Evolutionary conservation across 768 basidiomycete species (phyloP).

Genomic region (Kwoniella sp.): DNA sequence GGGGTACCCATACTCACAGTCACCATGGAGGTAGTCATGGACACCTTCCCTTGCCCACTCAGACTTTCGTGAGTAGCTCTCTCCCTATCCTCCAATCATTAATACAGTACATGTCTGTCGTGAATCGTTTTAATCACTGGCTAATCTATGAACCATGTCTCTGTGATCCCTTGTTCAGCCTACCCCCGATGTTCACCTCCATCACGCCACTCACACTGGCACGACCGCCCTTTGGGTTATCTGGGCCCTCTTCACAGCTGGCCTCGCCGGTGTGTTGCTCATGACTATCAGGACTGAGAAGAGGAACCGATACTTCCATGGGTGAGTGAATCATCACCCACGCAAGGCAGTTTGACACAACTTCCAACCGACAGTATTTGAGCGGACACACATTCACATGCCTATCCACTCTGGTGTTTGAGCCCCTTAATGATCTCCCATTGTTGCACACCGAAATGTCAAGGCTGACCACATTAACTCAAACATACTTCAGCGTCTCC

Average conservation of each 20-base stretch:
- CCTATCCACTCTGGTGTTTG: no score
- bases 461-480: neutral
- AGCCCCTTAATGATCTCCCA: no score
- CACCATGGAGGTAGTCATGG: conserved; percentile 28
- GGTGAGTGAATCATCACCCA: conserved; percentile 36
- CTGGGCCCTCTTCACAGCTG: conserved; percentile 43
- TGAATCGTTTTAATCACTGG: no score
- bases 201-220: conserved; percentile 41
- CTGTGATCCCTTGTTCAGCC: no score
- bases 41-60: conserved; percentile 37
- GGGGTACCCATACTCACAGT: conserved; percentile 42
- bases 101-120: no score
- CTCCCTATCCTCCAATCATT: no score
- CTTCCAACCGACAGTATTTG: no score
- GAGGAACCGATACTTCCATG: conserved; percentile 51
- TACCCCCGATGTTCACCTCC: conserved; percentile 18
- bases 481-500: conserved; percentile 35
- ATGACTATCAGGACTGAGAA: conserved; percentile 49
- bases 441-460: no score
- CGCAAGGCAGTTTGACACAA: no score
- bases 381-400: neutral
- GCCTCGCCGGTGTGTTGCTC: conserved; percentile 37
- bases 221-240: conserved; percentile 48
- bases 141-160: no score
- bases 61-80: conserved; percentile 31